Base-by-base conservation (phyloP, 2,329 filamentous ascomycete species). In the Chlorencoelia australis region DNA sequence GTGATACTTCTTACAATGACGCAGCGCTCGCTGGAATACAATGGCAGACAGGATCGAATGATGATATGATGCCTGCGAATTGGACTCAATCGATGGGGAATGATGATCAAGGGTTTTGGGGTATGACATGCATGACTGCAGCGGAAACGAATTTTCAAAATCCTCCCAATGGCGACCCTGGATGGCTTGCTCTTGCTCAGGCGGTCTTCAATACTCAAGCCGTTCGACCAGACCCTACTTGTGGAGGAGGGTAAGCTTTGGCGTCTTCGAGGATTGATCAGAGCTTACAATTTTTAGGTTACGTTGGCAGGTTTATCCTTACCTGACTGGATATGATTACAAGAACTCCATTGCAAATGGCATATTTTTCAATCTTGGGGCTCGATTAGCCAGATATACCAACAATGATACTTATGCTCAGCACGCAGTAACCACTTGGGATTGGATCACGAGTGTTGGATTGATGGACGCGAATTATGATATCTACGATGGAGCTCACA, bases 171-270 rank as follows among this genome's bases (percentile, higher is more conserved):
- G 71, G 69, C 39, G 55, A 77, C 35, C 75, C 81, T 0, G 76
- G 81, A 43, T 94, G 82, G 82, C 68, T 91, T n/a, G 75, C 78
- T 5, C 68, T 91, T 35, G 79, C 73, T 1, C 81, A 87, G 57
- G 81, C 79, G 8, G 80, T 85, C 2, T 93, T 89, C 59, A 86
- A 89, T 62, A 77, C 80, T 33, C 85, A 86, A 52, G 75, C 73
- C 2, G 59, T 60, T 14, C 73, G 84, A 15, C 89, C 83, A 80
- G 78, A 91, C 48, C 62, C 60, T 2, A 51, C 66, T 1, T 94
- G 86, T 57, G 66, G 62, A 30, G 86, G 86, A 33, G 86, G 86
- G 7, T 54, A 33, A 48, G 51, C 51, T 25, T 24, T 8, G 8
- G 7, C 9, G 7, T 29, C 28, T 33, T 33, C 2, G 9, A 6